phyloP scores from a whole-genome alignment of 2,329 filamentous ascomycete genomes.

The Hortaea werneckii region DNA sequence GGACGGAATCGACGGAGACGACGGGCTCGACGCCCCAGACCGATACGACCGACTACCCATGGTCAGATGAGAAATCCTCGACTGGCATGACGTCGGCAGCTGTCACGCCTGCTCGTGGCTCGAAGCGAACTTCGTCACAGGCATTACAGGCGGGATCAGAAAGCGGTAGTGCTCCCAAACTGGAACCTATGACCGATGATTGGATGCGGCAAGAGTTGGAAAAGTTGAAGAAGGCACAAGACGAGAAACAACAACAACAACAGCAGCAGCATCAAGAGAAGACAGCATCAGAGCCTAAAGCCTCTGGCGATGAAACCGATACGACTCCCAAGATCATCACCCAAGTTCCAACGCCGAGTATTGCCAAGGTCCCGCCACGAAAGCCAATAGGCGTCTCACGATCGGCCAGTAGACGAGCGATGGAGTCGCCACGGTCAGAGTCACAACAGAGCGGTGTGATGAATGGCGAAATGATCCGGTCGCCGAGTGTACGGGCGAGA shows the following conservation, averaged over 20 bases:
- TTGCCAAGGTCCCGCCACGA: constrained; percentile 5
- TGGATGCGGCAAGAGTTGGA: constrained; percentile 37
- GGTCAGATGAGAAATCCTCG: constrained; percentile 23
- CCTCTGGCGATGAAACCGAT: constrained; percentile 1
- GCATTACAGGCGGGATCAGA: constrained; percentile 17
- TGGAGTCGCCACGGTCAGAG: not conserved
- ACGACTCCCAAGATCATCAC: constrained; percentile 5
- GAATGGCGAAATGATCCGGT: not conserved
- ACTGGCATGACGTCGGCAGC: constrained; percentile 34
- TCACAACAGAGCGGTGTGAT: not conserved
- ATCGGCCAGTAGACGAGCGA: too few species aligned
- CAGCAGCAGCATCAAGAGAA: constrained; percentile 2
- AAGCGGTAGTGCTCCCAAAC: constrained; percentile 20
- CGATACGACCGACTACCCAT: constrained; percentile 30
- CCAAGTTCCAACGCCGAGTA: constrained; percentile 6
- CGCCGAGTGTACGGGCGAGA: not conserved
- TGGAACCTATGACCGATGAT: constrained; percentile 29
- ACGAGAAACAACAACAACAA: constrained; percentile 19
- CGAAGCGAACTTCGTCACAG: constrained; percentile 32
- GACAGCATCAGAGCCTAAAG: constrained; percentile 1
- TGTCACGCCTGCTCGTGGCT: constrained; percentile 29
- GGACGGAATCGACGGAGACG: constrained; percentile 18
- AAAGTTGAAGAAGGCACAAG: constrained; percentile 23
- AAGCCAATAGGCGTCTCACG: too few species aligned
- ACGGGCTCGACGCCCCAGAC: constrained; percentile 33